Percentiles rank a stretch among this genome's conserved stretches.
Conservation (phyloP, 1,139 yeast species). For the Zygoascus meyerae region DNA sequence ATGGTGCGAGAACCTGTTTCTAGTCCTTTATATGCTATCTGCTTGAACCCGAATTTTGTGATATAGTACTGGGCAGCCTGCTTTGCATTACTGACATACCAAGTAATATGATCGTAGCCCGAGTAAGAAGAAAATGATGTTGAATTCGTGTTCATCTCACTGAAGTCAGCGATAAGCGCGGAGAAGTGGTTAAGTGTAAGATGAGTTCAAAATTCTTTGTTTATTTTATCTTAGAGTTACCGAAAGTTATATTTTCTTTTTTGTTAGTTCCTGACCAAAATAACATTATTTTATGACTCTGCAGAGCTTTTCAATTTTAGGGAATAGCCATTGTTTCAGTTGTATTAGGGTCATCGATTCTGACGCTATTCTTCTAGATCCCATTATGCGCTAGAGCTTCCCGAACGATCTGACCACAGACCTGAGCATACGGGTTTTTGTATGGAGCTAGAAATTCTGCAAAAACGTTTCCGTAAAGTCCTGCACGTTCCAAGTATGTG, state of each 20-base stretch:
- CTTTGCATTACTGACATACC: slow-evolving; percentile 64
- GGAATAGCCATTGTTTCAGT: no score
- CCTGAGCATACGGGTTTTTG: slow-evolving; percentile 33
- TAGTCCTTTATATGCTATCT: slow-evolving; percentile 57
- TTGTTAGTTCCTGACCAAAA: neutral
- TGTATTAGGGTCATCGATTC: no score
- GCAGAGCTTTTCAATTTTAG: no score
- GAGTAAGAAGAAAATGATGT: slow-evolving; percentile 12
- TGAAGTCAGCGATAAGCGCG: no score
- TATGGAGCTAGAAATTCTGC: slow-evolving; percentile 26
- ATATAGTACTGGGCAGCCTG: slow-evolving; percentile 53
- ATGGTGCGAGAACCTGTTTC: slow-evolving; percentile 59
- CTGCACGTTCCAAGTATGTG: slow-evolving; percentile 25
- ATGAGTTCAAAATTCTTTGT: no score
- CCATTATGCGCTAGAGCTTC: slow-evolving; percentile 19
- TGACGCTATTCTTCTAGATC: no score
- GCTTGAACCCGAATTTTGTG: slow-evolving; percentile 55
- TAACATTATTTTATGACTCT: no score
- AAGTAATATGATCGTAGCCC: slow-evolving; percentile 49
- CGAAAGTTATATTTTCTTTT: neutral
- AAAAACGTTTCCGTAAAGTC: slow-evolving; percentile 29
- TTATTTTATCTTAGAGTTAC: no score
- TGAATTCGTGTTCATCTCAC: no score
- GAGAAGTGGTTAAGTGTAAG: no score
- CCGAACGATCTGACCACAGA: slow-evolving; percentile 33